Conservation (phyloP, 2,329 filamentous ascomycete species). For the Colletotrichum australisinense region DNA sequence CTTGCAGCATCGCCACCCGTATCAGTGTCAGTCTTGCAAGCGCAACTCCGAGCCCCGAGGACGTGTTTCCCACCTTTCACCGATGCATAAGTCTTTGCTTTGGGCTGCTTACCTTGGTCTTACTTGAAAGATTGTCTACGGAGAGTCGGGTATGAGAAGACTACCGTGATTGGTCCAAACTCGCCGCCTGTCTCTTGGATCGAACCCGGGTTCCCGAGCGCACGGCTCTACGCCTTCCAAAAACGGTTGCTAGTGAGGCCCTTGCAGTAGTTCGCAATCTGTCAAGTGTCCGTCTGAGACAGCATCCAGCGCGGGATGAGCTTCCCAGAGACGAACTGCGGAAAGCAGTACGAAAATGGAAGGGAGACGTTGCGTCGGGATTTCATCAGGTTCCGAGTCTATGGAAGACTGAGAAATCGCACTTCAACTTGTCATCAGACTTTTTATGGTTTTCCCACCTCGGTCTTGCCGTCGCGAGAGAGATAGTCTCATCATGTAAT, state of each 20-base stretch:
- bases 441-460: background rate
- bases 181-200: background rate
- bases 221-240: constrained; percentile 21
- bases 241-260: constrained; percentile 4
- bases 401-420: background rate
- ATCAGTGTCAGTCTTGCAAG: background rate
- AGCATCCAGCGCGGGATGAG: background rate
- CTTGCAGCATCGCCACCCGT: background rate
- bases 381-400: background rate
- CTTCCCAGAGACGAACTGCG: background rate
- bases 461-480: background rate
- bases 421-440: background rate
- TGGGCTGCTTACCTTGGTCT: background rate
- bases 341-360: background rate
- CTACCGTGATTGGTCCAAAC: background rate
- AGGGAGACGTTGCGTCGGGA: background rate
- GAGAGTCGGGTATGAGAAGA: background rate
- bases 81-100: background rate
- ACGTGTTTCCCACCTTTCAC: background rate
- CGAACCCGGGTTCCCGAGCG: constrained; percentile 8
- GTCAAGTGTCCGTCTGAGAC: background rate
- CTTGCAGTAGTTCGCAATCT: background rate
- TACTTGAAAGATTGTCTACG: background rate
- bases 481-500: background rate
- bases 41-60: background rate